Conservation (phyloP, 169 alveolate genomes). For the Pseudocohnilembus persalinus region DNA sequence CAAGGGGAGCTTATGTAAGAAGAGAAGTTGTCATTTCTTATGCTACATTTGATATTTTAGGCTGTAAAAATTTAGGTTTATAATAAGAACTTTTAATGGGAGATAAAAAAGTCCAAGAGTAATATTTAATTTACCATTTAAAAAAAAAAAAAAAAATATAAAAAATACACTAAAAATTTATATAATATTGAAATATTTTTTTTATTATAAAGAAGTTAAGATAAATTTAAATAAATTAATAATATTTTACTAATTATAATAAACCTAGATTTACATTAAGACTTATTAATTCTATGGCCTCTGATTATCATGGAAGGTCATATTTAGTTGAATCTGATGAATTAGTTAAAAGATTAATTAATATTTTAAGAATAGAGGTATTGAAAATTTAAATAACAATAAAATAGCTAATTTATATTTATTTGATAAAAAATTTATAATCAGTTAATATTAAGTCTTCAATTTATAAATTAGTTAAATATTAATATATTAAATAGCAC, state of each 20-base stretch:
- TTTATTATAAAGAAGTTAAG: too few relatives aligned
- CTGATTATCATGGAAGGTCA: slow-evolving; percentile 74
- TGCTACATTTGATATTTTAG: slow-evolving; percentile 60
- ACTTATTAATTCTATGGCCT: slow-evolving; percentile 75
- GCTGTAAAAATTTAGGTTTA: slow-evolving; percentile 43
- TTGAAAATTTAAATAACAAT: too few relatives aligned
- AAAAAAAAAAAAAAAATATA: slow-evolving; percentile 3
- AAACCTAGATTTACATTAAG: slow-evolving; percentile 65
- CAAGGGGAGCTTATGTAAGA: slow-evolving; percentile 52
- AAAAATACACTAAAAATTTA: too few relatives aligned
- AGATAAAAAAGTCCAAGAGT: slow-evolving; percentile 22
- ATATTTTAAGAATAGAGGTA: slow-evolving; percentile 58
- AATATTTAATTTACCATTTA: not conserved
- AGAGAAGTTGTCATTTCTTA: slow-evolving; percentile 57
- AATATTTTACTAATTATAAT: not conserved
- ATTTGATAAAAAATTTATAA: too few relatives aligned
- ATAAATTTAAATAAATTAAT: too few relatives aligned
- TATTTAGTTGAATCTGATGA: slow-evolving; percentile 72
- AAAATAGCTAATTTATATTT: too few relatives aligned
- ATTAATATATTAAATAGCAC: not conserved
- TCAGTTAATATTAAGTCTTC: too few relatives aligned
- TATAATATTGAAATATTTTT: too few relatives aligned
- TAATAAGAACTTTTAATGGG: slow-evolving; percentile 31
- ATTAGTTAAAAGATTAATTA: slow-evolving; percentile 66
- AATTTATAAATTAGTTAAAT: too few relatives aligned